Evolutionary conservation across 345 rosid genomes (phyloP), one percentile per base, ranked within the genome.

Genomic region (Populus nigra): DNA sequence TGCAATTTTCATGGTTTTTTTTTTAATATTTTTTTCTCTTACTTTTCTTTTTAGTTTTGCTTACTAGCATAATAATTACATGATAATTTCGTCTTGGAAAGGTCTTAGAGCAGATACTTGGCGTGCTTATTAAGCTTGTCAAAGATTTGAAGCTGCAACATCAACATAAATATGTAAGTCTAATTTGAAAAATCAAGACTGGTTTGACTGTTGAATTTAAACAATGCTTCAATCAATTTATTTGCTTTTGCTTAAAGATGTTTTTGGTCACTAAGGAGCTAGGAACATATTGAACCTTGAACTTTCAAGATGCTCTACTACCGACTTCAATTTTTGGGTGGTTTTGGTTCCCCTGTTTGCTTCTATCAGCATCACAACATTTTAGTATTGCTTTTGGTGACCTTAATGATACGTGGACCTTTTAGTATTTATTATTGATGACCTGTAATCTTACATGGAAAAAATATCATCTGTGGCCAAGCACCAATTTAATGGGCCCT

Each of bases 101-200:
- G 99, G 97, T 92, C 83, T 86, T 96, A 68, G 99, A 96, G 87
- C 97, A 93, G 90, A 91, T 96, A 82, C 93, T 96, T 4, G 97
- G 95, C 69, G 95, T 93, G 74, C 98, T 93, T 61, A 93, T 96
- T 84, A 93, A 92, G 90, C 94, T 96, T 83, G 98, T 96, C 75
- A 93, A 93, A 84, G 99, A 96, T 87, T 87, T 96, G 86, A 96
- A 96, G 81, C 80, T 96, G 88, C 94, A 90, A 77, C 99, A 91
- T 79, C 97, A 96, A 70, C 99, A 96, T 85, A 85, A 89, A 90
- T 92, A 93, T 78, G 99, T 94, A 85, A 86, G 91, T 68, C 53
- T 66, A 47, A 47, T 47, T 47, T 47, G 53, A 47, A 47, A 47
- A 47, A 47, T 47, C 53, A 47, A 47, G 53, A 47, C 53, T 36